phyloP scores from a whole-genome alignment of 768 basidiomycete species.

The Tulasnella sp. region DNA sequence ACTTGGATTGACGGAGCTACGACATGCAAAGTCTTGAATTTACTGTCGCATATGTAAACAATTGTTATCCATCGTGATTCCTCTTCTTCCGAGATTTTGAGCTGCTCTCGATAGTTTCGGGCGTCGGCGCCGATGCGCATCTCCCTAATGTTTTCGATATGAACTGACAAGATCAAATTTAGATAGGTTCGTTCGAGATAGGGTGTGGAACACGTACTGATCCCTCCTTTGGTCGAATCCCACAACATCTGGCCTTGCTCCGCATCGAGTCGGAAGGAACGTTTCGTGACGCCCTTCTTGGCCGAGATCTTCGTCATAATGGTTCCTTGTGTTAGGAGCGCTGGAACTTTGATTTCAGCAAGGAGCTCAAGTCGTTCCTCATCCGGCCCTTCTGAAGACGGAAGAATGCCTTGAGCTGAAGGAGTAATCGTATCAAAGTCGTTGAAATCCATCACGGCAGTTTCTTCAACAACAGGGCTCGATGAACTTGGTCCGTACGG shows the following conservation, averaged over 20 bases:
- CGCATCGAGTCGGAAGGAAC: constrained; percentile 71
- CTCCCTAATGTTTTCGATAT: constrained; percentile 85
- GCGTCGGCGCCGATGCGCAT: constrained; percentile 75
- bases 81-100: constrained; percentile 62
- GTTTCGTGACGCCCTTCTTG: constrained; percentile 67
- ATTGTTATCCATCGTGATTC: constrained; percentile 83
- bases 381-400: constrained; percentile 16
- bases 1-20: constrained; percentile 69
- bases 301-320: constrained; percentile 83
- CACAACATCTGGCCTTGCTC: constrained; percentile 82
- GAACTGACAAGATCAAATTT: constrained; percentile 53
- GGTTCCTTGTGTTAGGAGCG: constrained; percentile 61
- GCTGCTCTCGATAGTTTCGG: constrained; percentile 69
- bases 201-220: constrained; percentile 52
- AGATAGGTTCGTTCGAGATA: constrained; percentile 12
- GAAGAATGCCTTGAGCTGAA: constrained; percentile 16
- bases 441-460: constrained; percentile 16
- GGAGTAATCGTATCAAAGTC: not conserved
- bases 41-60: constrained; percentile 75
- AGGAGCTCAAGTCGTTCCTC: constrained; percentile 21
- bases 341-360: constrained; percentile 58
- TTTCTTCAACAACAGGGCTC: not conserved
- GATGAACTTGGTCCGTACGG: not conserved
- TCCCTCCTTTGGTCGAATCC: constrained; percentile 70
- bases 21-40: constrained; percentile 85